These are phyloP conservation scores for Cercospora sp. DNA, from an alignment of 2,329 filamentous ascomycete species.

Conservation along the genomic window DNA sequence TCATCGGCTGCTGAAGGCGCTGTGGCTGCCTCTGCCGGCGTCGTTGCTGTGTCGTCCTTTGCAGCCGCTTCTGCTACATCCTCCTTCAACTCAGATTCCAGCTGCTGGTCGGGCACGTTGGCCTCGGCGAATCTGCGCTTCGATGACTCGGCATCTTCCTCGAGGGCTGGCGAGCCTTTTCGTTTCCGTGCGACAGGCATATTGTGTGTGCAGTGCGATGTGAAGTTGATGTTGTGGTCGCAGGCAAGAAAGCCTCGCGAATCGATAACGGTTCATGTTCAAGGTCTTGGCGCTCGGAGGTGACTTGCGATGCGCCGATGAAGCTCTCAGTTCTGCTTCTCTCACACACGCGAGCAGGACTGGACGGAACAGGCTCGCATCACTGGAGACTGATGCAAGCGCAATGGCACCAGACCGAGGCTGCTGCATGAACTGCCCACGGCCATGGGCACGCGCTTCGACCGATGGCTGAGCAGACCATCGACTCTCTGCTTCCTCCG, in stretches of 20 bases:
- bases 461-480: conserved; percentile 49
- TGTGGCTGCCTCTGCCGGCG: conserved; percentile 32
- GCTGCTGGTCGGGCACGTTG: conserved; percentile 16
- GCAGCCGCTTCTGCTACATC: conserved; percentile 15
- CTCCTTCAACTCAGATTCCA: conserved; percentile 15
- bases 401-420: conserved; percentile 41
- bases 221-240: conserved; percentile 5
- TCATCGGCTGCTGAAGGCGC: conserved; percentile 54
- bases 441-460: conserved; percentile 48
- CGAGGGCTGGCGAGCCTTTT: conserved; percentile 40
- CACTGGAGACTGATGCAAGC: conserved; percentile 22
- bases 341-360: not conserved
- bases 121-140: conserved; percentile 40
- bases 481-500: conserved; percentile 45
- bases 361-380: not conserved
- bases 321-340: not conserved
- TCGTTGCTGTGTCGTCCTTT: conserved; percentile 20
- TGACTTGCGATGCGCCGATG: not conserved
- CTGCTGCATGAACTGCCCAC: conserved; percentile 23
- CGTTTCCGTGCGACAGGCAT: conserved; percentile 37
- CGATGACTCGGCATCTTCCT: conserved; percentile 35
- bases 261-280: not conserved
- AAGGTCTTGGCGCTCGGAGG: conserved; percentile 1
- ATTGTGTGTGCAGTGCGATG: not conserved
- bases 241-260: not conserved